Conservation (phyloP, 306 rosid genomes). For the Urtica urens region DNA sequence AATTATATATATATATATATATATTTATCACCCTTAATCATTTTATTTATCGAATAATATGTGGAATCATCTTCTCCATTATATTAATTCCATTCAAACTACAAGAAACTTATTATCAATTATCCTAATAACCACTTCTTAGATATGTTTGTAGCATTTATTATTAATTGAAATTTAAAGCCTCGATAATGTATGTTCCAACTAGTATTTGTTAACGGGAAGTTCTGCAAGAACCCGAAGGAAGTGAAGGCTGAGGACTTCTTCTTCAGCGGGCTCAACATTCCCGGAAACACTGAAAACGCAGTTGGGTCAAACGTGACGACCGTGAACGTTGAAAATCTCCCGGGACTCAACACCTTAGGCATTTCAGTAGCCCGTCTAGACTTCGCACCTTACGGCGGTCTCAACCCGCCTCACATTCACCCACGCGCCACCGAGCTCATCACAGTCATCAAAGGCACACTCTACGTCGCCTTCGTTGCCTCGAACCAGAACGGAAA, state of each 20-base stretch:
- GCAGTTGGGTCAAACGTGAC: background rate
- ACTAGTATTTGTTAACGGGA: conserved; percentile 32
- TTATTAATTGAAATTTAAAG: too few relatives aligned
- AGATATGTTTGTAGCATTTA: too few relatives aligned
- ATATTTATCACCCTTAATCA: background rate
- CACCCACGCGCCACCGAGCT: conserved; percentile 12
- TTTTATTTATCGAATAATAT: too few relatives aligned
- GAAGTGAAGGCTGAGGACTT: conserved; percentile 12
- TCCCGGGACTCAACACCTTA: conserved; percentile 2
- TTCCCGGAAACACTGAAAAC: conserved; percentile 1
- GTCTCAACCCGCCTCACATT: conserved; percentile 7
- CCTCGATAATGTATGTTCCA: background rate
- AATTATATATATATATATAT: background rate
- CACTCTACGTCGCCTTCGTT: conserved; percentile 23
- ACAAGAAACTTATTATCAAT: too few relatives aligned
- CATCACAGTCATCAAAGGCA: conserved; percentile 17
- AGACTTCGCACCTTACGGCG: conserved; percentile 11
- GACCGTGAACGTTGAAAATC: background rate
- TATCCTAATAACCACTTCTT: too few relatives aligned
- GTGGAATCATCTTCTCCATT: too few relatives aligned
- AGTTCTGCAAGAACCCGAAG: conserved; percentile 27
- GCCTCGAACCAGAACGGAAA: conserved; percentile 10
- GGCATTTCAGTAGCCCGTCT: conserved; percentile 1
- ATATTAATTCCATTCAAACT: too few relatives aligned
- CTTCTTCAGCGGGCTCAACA: conserved; percentile 12